Evolutionary conservation across 1,284 basidiomycete genomes (phyloP), one percentile per base, ranked within the genome.

Genomic region (Grifola frondosa): DNA sequence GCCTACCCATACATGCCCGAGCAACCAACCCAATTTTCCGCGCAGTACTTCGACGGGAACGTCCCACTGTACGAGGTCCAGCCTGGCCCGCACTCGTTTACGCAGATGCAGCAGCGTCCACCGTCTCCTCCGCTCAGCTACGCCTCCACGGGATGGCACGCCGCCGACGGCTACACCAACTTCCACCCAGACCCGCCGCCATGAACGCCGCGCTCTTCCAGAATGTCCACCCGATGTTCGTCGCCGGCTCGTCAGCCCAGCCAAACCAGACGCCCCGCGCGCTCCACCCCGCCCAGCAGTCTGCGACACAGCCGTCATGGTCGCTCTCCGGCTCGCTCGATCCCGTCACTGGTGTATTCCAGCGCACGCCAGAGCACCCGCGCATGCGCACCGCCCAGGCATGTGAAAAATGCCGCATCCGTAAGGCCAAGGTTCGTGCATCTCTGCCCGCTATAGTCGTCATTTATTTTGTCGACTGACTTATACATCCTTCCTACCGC

Each of bases 321-420:
- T 62, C 71, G 1, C 67, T 81, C 21, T 73, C 75, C 0, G 80
- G 81, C 23, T 78, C 78, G 0, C 67, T 83, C 16, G 78, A 84
- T 54, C 75, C 75, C 3, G 49, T 67, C 5, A 82, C 80, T 0
- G 78, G 78, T 12, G 72, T 80, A 30, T 82, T 80, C 55, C 80
- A 80, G 58, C 73, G 71, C 6, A 73, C 75, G 2, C 70, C 76
- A 2, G 79, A 83, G 52, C 78, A 80, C 40, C 75, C 77, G 2
- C 73, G 81, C 3, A 60, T 83, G 28, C 58, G 67, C 17, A 73
- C 69, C 6, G 64, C 63, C 0, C 70, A 71, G 45, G 70, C 70
- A 3, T 73, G 70, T 50, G 69, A 71, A 56, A 68, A 67, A 52
- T 73, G 70, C 48, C 61, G 70, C n/a, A 54, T 57, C 3, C 52